Conservation (phyloP, 805 yeast genomes). For the Candida coleopterorum region DNA sequence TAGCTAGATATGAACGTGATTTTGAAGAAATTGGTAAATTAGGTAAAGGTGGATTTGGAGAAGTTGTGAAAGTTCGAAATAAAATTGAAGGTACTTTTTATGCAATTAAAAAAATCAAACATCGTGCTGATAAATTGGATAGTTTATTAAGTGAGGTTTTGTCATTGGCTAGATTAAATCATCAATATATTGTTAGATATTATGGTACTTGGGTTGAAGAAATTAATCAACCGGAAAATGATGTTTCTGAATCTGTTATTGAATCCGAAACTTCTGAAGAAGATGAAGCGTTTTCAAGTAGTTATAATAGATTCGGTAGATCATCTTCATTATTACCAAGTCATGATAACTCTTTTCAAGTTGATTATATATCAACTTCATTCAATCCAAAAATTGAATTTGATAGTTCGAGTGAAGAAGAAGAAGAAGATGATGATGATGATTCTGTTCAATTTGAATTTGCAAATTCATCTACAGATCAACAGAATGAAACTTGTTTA, state of each 20-base stretch:
- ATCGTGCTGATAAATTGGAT: slow-evolving; percentile 72
- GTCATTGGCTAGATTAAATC: slow-evolving; percentile 85
- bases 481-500: neutral
- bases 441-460: slow-evolving; percentile 20
- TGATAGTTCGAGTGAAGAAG: slow-evolving; percentile 32
- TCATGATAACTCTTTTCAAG: slow-evolving; percentile 29
- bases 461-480: slow-evolving; percentile 18
- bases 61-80: slow-evolving; percentile 95
- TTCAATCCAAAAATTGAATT: slow-evolving; percentile 56
- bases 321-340: slow-evolving; percentile 17
- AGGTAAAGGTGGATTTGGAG: slow-evolving; percentile 97
- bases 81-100: slow-evolving; percentile 91
- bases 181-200: slow-evolving; percentile 93
- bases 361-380: slow-evolving; percentile 69
- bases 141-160: slow-evolving; percentile 86
- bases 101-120: slow-evolving; percentile 89
- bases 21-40: slow-evolving; percentile 90
- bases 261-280: slow-evolving; percentile 16
- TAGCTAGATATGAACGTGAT: slow-evolving; percentile 83
- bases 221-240: too few species aligned
- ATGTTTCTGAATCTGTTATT: slow-evolving; percentile 17
- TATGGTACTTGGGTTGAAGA: slow-evolving; percentile 98
- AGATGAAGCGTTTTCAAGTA: slow-evolving; percentile 16
- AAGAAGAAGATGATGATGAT: slow-evolving; percentile 19
- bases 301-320: slow-evolving; percentile 13